Evolutionary conservation across 2,329 filamentous ascomycete species (phyloP).

Genomic region (Penicillium expansum): DNA sequence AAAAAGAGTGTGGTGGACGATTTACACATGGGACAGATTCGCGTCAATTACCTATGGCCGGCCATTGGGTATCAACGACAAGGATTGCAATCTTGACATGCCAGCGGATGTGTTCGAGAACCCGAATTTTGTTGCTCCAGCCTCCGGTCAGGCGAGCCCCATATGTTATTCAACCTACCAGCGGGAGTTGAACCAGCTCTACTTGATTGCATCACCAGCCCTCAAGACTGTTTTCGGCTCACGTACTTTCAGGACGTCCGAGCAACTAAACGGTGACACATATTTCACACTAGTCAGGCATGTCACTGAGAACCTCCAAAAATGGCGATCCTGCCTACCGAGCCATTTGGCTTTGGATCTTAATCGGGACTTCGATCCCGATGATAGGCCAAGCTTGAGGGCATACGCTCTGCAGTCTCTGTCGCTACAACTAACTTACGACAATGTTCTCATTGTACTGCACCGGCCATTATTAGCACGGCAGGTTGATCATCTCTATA

Average conservation of each 20-base stretch:
- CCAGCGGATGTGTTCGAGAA: constrained; percentile 36
- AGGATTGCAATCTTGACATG: constrained; percentile 38
- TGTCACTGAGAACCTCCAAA: constrained; percentile 19
- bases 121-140: constrained; percentile 23
- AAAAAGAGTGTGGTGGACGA: constrained; percentile 44
- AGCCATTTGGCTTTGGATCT: constrained; percentile 20
- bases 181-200: constrained; percentile 25
- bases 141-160: neutral
- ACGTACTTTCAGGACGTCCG: constrained; percentile 18
- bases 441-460: constrained; percentile 45
- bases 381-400: constrained; percentile 8
- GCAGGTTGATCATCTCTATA: constrained; percentile 33
- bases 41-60: constrained; percentile 43
- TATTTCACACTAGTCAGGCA: constrained; percentile 19
- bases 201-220: constrained; percentile 24
- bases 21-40: constrained; percentile 46
- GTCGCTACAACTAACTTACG: constrained; percentile 46
- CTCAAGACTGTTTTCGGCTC: constrained; percentile 27
- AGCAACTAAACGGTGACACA: constrained; percentile 18
- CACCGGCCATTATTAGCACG: constrained; percentile 44
- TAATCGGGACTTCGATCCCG: constrained; percentile 14
- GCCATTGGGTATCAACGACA: constrained; percentile 44
- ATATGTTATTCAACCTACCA: constrained; percentile 27
- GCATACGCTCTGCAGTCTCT: constrained; percentile 38
- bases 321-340: constrained; percentile 18